phyloP scores from a whole-genome alignment of 2,329 filamentous ascomycete species.

The Trichoderma breve region DNA sequence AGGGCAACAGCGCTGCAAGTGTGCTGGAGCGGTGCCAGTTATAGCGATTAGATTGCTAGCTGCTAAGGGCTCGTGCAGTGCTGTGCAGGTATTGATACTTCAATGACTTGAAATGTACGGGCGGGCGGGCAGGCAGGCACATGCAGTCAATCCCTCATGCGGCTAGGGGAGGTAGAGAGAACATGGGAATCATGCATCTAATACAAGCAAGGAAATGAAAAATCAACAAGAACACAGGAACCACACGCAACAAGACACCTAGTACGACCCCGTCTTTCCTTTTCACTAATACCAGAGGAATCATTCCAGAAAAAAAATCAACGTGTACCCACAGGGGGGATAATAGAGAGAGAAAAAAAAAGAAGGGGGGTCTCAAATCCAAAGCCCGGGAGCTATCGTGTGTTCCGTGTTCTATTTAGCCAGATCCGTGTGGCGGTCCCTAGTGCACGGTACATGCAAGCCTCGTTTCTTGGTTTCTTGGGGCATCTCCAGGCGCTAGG shows the following conservation, averaged over 20 bases:
- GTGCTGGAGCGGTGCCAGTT: not conserved
- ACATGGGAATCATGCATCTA: not conserved
- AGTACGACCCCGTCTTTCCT: not conserved
- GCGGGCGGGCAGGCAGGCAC: not conserved
- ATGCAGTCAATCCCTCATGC: not conserved
- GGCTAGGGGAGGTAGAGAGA: not conserved
- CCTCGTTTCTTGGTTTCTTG: not conserved
- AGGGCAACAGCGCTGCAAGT: not conserved
- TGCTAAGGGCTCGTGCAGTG: not conserved
- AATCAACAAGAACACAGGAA: not conserved
- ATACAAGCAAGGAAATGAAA: not conserved
- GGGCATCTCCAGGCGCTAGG: not conserved
- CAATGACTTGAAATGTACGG: not conserved
- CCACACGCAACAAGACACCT: not conserved
- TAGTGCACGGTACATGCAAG: conserved; percentile 10
- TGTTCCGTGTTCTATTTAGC: conserved; percentile 2
- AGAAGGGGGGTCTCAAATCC: not conserved
- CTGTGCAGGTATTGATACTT: not conserved
- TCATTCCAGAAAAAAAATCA: conserved; percentile 15
- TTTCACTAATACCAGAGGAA: not conserved
- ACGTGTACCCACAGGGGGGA: conserved; percentile 2
- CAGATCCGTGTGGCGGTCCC: conserved; percentile 13
- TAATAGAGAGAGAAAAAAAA: not conserved
- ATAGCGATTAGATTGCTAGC: not conserved
- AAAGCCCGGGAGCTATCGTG: conserved; percentile 1